Base-by-base conservation (phyloP, 1,284 basidiomycete genomes). In the Austroboletus olivaceoglutinosus region DNA sequence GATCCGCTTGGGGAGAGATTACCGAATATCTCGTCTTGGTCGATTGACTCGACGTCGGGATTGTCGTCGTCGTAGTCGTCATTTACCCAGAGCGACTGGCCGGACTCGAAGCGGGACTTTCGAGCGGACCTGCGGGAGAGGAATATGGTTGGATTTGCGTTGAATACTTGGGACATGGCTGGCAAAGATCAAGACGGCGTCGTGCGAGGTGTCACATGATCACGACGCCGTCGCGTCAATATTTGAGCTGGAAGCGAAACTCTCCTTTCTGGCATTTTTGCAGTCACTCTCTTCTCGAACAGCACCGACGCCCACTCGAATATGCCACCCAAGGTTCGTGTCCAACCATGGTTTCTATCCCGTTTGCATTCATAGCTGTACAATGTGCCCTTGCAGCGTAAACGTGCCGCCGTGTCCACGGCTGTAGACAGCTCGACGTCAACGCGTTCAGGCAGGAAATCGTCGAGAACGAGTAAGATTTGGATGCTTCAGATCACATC, bases 21-120 rank as follows among this genome's bases (percentile, higher is more conserved):
- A 85, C 86, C 84, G 58, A 81, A 89, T 53, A 89, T 78, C 63
- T 87, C 85, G 41, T 85, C 80, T 55, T 78, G 74, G 68, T 89
- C 86, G 47, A 89, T 86, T 42, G 80, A 78, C 54, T 89, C 86
- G 2, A 73, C 63, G 16, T 75, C 70, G 22, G 57, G 40, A 25
- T 51, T 56, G 30, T 34, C 41, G 43, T 57, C 67, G 15, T 77
- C 72, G 37, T 68, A 57, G 3, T 72, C 65, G 52, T 73, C 71
- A 44, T 74, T 73, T 22, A 82, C 70, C 82, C 83, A 85, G 16
- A 85, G 68, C 27, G 76, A 77, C 41, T 61, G 65, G 11, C 64
- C 63, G 0, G 58, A 43, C 70, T 72, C 45, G 60, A 67, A 45
- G 58, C 64, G 46, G 58, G 56, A 59, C 71, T 73, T 53, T 58